Evolutionary conservation across 164 flowering plant genomes (phyloP).

Genomic region (Vitis vinifera): ASM3070453v1 NC_081818.1:21536501-21537000

Average conservation of each 20-base stretch:
- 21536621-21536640: conserved; percentile 7
- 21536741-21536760: neutral
- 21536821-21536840: too few relatives aligned
- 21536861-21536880: neutral
- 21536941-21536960: conserved; percentile 9
- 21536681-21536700: conserved; percentile 1
- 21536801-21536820: too few relatives aligned
- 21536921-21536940: conserved; percentile 1
- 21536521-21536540: neutral
- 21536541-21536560: conserved; percentile 3
- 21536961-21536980: conserved; percentile 13
- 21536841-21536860: too few relatives aligned
- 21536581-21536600: conserved; percentile 5
- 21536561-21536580: neutral
- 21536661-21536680: conserved; percentile 9
- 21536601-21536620: conserved; percentile 1
- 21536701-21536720: conserved; percentile 3
- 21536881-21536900: too few relatives aligned
- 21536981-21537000: conserved; percentile 10
- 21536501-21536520: too few relatives aligned
- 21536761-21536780: too few relatives aligned
- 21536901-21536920: conserved; percentile 1
- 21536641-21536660: neutral
- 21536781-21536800: too few relatives aligned
- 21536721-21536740: conserved; percentile 3